Evolutionary conservation across 2,329 filamentous ascomycete species (phyloP).

Genomic region (Pseudocercospora pini-densiflorae): DNA sequence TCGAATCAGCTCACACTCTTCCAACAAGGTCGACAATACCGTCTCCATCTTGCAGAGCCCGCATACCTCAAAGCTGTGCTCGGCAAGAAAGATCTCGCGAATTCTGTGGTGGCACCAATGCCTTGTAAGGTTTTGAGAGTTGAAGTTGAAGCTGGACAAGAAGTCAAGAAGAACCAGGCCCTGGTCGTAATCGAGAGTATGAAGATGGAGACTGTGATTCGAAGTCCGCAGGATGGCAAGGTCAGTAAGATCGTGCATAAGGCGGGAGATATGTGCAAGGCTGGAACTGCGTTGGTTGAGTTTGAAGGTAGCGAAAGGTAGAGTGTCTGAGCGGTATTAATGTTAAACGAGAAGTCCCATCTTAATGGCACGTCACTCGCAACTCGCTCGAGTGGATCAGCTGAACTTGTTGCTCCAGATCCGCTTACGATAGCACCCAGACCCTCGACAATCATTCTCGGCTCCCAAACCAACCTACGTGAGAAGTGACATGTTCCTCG

Average conservation of each 20-base stretch:
- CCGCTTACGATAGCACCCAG: no score
- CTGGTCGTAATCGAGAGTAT: conserved; percentile 71
- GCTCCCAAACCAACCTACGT: no score
- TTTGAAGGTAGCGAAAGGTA: conserved; percentile 40
- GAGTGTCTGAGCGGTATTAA: no score
- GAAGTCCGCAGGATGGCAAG: conserved; percentile 54
- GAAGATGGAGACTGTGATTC: conserved; percentile 62
- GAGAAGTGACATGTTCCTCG: no score
- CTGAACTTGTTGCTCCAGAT: no score
- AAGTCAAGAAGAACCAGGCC: conserved; percentile 82
- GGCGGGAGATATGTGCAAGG: conserved; percentile 52
- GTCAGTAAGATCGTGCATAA: conserved; percentile 55
- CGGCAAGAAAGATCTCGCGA: conserved; percentile 77
- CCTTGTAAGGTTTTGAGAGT: conserved; percentile 95
- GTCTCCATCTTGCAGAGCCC: conserved; percentile 62
- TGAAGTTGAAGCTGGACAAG: conserved; percentile 80
- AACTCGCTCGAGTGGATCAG: no score
- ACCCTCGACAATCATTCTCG: no score
- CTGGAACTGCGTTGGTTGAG: conserved; percentile 52
- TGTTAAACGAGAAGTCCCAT: no score
- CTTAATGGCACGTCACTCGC: no score
- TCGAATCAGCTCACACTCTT: conserved; percentile 72
- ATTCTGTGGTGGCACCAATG: conserved; percentile 92
- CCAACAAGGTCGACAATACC: conserved; percentile 66
- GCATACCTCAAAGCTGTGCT: conserved; percentile 87